Percentiles rank a stretch among this genome's conserved stretches.
These are phyloP conservation scores for Leccinum broughii DNA, from an alignment of 768 basidiomycete species.

Conservation along the genomic window DNA sequence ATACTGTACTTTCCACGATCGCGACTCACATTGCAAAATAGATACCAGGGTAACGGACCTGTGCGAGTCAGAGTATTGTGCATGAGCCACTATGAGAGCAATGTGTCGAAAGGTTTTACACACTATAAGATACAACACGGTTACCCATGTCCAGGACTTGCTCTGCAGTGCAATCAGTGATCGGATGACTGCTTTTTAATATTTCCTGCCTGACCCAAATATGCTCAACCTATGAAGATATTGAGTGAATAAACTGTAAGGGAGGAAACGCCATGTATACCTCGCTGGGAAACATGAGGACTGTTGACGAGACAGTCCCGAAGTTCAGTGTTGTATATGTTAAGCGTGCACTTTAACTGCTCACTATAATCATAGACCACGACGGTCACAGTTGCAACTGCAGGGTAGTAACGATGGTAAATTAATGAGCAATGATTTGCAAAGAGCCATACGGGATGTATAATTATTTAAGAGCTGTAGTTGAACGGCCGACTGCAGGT, in stretches of 20 bases:
- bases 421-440: too few relatives aligned
- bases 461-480: too few relatives aligned
- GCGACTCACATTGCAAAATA: neutral
- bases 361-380: neutral
- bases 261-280: too few relatives aligned
- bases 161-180: neutral
- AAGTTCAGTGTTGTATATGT: neutral
- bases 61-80: neutral
- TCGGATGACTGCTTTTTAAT: neutral
- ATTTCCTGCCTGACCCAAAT: neutral
- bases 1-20: neutral
- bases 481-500: too few relatives aligned
- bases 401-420: too few relatives aligned
- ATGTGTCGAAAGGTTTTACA: neutral
- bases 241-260: neutral
- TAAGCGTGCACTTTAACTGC: neutral
- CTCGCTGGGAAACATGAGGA: too few relatives aligned
- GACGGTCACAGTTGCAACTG: neutral
- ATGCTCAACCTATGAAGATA: neutral
- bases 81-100: neutral
- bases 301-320: neutral
- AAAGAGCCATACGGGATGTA: too few relatives aligned
- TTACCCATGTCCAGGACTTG: neutral
- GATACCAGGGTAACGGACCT: neutral
- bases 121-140: neutral